Evolutionary conservation across 345 rosid species (phyloP).

Genomic region (Arabidopsis suecica): DNA sequence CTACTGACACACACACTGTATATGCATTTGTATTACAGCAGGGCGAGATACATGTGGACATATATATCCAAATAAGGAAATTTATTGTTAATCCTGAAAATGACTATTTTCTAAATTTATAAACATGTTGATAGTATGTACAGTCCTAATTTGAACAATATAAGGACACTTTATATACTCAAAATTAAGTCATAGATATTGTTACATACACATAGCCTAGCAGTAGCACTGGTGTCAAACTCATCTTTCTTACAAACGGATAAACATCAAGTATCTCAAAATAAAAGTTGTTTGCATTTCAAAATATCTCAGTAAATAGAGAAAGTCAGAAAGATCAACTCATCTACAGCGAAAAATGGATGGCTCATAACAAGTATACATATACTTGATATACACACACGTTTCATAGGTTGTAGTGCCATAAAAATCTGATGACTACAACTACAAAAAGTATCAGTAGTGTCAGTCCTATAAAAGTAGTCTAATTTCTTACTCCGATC

Average conservation of each 20-base stretch:
- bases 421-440: slow-evolving; percentile 3
- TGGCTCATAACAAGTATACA: slow-evolving; percentile 13
- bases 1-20: neutral
- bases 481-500: slow-evolving; percentile 18
- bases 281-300: slow-evolving; percentile 27
- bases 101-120: slow-evolving; percentile 13
- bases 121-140: neutral
- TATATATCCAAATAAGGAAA: slow-evolving; percentile 39
- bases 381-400: neutral
- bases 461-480: slow-evolving; percentile 2
- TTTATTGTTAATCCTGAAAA: neutral
- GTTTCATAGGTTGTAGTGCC: slow-evolving; percentile 33
- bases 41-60: too few relatives aligned
- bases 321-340: slow-evolving; percentile 26
- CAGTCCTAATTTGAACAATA: slow-evolving; percentile 15
- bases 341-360: slow-evolving; percentile 37
- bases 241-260: slow-evolving; percentile 21
- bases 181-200: neutral
- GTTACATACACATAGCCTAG: neutral
- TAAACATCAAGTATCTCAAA: slow-evolving; percentile 15
- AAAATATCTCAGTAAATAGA: slow-evolving; percentile 32
- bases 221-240: slow-evolving; percentile 13
- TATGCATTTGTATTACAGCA: too few relatives aligned
- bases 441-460: neutral
- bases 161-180: slow-evolving; percentile 9